Conservation (phyloP, 805 yeast species). For the Yamadazyma sp. region DNA sequence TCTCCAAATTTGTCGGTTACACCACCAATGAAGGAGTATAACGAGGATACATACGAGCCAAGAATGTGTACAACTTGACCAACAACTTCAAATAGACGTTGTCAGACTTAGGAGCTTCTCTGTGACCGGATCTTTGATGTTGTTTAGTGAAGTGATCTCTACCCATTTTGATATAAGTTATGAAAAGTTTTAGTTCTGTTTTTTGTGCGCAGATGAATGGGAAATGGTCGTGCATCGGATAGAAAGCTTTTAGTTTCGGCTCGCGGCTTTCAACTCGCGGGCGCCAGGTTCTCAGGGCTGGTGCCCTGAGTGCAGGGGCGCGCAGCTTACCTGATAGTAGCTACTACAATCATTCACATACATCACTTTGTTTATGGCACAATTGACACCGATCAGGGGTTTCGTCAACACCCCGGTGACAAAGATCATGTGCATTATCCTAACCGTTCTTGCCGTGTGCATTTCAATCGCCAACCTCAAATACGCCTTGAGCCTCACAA, state of each 20-base stretch:
- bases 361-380: no score
- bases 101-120: slow-evolving; percentile 99
- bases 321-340: no score
- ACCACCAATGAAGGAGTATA: not conserved
- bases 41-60: slow-evolving; percentile 84
- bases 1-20: not conserved
- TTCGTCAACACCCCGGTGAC: slow-evolving; percentile 47
- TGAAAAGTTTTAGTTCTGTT: slow-evolving; percentile 9
- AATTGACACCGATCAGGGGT: slow-evolving; percentile 42
- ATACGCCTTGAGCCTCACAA: slow-evolving; percentile 41
- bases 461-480: slow-evolving; percentile 47
- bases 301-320: no score
- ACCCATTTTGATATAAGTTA: slow-evolving; percentile 60
- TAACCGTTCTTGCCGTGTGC: slow-evolving; percentile 39
- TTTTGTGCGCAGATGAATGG: no score
- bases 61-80: slow-evolving; percentile 97
- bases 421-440: slow-evolving; percentile 29
- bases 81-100: slow-evolving; percentile 97
- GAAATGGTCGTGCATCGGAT: no score
- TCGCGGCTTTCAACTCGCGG: no score
- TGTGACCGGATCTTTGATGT: slow-evolving; percentile 94
- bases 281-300: no score
- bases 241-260: no score
- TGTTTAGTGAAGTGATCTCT: slow-evolving; percentile 95
- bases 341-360: no score